Percentiles rank a stretch among this genome's conserved stretches.
These are phyloP conservation scores for Lablab purpureus DNA, from an alignment of 306 rosid species.

Conservation along the genomic window DNA sequence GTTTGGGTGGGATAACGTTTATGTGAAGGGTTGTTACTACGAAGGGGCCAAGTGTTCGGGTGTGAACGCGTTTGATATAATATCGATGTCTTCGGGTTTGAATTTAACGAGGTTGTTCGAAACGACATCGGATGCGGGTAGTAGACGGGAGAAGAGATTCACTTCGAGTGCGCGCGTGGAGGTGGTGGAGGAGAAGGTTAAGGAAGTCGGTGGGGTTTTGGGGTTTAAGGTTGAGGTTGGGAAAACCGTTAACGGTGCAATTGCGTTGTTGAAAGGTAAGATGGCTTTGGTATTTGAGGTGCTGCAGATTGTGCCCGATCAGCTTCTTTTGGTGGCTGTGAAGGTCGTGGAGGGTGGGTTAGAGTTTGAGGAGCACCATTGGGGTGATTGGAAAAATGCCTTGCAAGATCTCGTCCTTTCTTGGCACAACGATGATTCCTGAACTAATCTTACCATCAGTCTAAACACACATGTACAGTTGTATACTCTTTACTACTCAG, in stretches of 20 bases:
- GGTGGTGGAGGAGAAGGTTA: constrained; percentile 62
- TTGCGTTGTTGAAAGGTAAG: constrained; percentile 72
- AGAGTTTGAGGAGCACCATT: constrained; percentile 67
- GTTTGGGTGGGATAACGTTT: constrained; percentile 27
- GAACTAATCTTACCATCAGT: neutral
- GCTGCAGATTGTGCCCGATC: constrained; percentile 53
- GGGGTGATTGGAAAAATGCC: constrained; percentile 58
- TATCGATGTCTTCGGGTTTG: constrained; percentile 81
- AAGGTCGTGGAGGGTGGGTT: constrained; percentile 63
- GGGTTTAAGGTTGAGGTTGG: constrained; percentile 74
- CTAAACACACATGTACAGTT: neutral
- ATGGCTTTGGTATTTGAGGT: constrained; percentile 63
- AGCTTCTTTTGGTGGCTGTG: constrained; percentile 61
- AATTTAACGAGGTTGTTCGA: constrained; percentile 75
- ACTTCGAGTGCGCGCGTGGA: constrained; percentile 51
- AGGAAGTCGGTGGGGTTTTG: constrained; percentile 57
- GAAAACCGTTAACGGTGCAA: constrained; percentile 52
- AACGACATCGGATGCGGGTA: constrained; percentile 41
- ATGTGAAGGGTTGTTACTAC: neutral
- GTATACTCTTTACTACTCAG: neutral
- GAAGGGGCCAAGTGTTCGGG: constrained; percentile 13
- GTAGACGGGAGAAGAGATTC: constrained; percentile 59
- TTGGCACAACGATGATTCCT: constrained; percentile 50
- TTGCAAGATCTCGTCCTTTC: constrained; percentile 60
- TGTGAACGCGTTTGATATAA: constrained; percentile 80